Conservation (phyloP, 495 filamentous ascomycete species). For the Trichoderma erinaceum region DNA sequence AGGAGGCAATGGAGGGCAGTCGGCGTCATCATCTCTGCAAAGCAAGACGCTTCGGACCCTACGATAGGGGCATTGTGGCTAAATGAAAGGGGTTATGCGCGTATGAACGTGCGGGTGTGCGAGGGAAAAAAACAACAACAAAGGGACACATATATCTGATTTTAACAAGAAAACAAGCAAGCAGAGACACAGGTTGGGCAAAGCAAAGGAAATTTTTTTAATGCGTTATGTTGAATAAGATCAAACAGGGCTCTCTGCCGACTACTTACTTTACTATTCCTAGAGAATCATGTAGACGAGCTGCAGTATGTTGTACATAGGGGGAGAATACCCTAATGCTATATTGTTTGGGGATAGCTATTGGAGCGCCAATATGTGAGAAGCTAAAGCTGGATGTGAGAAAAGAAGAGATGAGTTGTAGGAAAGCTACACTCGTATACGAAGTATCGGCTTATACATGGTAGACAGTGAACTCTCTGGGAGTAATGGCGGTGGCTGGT, state of each 20-base stretch:
- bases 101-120: not conserved
- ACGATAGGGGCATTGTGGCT: constrained; percentile 28
- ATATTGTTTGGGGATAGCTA: not conserved
- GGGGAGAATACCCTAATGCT: not conserved
- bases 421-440: not conserved
- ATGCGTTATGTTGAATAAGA: constrained; percentile 13
- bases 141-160: not conserved
- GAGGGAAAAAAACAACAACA: not conserved
- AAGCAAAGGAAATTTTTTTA: not conserved
- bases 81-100: not conserved
- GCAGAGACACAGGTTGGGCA: not conserved
- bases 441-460: too few relatives aligned
- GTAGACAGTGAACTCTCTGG: not conserved
- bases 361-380: not conserved
- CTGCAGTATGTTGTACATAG: not conserved
- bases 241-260: constrained; percentile 8
- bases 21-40: constrained; percentile 54
- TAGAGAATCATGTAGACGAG: not conserved
- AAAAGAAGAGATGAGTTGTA: not conserved
- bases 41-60: constrained; percentile 60
- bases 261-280: not conserved
- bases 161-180: constrained; percentile 3
- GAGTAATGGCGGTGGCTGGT: not conserved
- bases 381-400: not conserved
- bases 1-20: constrained; percentile 18